phyloP scores from a whole-genome alignment of 2,329 filamentous ascomycete genomes.

The Teratosphaeria epicoccoides region DNA sequence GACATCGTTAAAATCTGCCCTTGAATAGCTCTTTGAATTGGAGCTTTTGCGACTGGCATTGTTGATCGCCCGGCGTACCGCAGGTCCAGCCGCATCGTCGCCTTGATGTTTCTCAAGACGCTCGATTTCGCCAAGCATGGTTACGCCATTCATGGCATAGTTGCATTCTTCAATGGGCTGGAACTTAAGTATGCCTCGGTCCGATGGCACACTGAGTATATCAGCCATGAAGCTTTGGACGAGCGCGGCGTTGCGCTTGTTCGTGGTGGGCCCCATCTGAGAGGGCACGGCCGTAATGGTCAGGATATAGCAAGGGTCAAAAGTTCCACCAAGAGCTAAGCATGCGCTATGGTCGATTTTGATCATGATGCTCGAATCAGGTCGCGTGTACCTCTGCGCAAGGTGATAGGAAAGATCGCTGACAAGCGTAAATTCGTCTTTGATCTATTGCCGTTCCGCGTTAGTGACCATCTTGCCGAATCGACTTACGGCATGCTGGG shows the following conservation, averaged over 20 bases:
- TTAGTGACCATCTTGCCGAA: slow-evolving; percentile 3
- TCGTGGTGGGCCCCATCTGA: slow-evolving; percentile 61
- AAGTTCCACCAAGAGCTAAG: slow-evolving; percentile 63
- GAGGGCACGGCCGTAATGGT: slow-evolving; percentile 60
- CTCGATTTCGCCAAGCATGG: slow-evolving; percentile 57
- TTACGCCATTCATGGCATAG: slow-evolving; percentile 59
- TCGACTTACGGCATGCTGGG: background rate
- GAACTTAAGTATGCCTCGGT: slow-evolving; percentile 65
- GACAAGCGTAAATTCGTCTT: slow-evolving; percentile 64
- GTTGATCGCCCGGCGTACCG: slow-evolving; percentile 32
- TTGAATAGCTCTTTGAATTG: slow-evolving; percentile 14
- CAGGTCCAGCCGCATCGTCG: slow-evolving; percentile 25
- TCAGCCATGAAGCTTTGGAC: slow-evolving; percentile 67
- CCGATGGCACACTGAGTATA: slow-evolving; percentile 52
- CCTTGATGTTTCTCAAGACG: slow-evolving; percentile 40
- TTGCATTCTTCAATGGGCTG: slow-evolving; percentile 59
- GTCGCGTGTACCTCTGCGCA: slow-evolving; percentile 63
- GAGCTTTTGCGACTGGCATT: slow-evolving; percentile 18
- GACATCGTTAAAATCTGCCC: slow-evolving; percentile 11
- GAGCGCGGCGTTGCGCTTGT: slow-evolving; percentile 69
- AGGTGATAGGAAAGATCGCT: slow-evolving; percentile 63
- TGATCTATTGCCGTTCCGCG: slow-evolving; percentile 43
- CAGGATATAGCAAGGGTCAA: slow-evolving; percentile 70
- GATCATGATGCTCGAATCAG: slow-evolving; percentile 63
- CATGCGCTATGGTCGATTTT: slow-evolving; percentile 65